Evolutionary conservation across 805 yeast genomes (phyloP), one percentile per base, ranked within the genome.

Genomic region (Brettanomyces sp.): DNA sequence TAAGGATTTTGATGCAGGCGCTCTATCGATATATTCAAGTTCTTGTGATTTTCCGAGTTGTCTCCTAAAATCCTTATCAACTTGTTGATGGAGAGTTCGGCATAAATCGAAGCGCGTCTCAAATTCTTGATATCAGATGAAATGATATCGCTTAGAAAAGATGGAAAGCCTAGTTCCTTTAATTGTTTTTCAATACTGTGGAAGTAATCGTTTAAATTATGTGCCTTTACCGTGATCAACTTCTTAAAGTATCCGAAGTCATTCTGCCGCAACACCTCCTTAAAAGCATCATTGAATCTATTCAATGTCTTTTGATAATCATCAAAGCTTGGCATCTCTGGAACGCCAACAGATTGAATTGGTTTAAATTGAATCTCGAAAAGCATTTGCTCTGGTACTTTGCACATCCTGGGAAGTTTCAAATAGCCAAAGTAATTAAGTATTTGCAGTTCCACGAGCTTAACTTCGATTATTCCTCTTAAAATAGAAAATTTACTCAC

Each of bases 321-420:
- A 12, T 56, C 62, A 52, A 64, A 80, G 0, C 68, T 57, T 3
- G 91, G 89, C 38, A 77, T 55, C 28, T 70, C 73, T 1, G 96
- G 96, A 9, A 79, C 79, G 0, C 95, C 95, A 21, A 89, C 82
- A 0, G 88, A 75, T 22, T 82, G 76, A 66, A 84, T 86, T 4
- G 93, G 80, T 59, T 87, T 88, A 75, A 87, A 73, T 52, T 95
- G 75, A 41, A 88, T 65, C 8, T 72, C 64, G 57, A 73, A 80
- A 14, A 75, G 58, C 35, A 67, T 51, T 41, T 65, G 65, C 49
- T 59, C 64, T 2, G 62, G 47, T 9, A 53, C 59, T 45, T 54
- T 57, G 48, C 57, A 51, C 28, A 52, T 46, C 40, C 58, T 59
- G 1, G 69, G 67, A 7, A 59, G 51, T 21, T 54, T 51, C 28